Conservation (phyloP, 2,329 filamentous ascomycete species). For the Penicillium palitans region DNA sequence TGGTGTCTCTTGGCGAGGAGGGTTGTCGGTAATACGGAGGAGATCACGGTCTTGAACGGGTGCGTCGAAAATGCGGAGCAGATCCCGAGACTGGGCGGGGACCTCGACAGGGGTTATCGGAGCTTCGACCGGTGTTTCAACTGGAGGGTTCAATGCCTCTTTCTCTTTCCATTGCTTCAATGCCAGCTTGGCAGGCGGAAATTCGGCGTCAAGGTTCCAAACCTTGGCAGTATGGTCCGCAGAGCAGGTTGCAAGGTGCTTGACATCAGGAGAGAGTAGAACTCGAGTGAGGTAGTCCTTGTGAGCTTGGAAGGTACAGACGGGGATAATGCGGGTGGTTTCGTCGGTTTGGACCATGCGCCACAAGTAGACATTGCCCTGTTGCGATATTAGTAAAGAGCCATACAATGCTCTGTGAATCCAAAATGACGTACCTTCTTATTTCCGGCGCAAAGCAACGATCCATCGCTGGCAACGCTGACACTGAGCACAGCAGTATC, state of each 20-base stretch:
- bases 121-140: conserved; percentile 16
- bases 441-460: conserved; percentile 88
- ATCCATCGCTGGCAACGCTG: conserved; percentile 92
- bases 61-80: conserved; percentile 31
- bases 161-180: conserved; percentile 27
- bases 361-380: conserved; percentile 99
- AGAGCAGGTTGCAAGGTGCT: conserved; percentile 89
- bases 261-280: conserved; percentile 87
- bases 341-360: conserved; percentile 82
- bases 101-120: conserved; percentile 23
- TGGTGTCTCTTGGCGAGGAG: conserved; percentile 29
- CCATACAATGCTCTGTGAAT: not conserved
- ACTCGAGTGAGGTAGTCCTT: conserved; percentile 91
- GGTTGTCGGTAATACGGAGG: conserved; percentile 29
- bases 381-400: conserved; percentile 12
- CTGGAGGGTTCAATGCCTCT: conserved; percentile 16
- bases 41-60: conserved; percentile 29
- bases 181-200: conserved; percentile 42
- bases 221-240: conserved; percentile 95
- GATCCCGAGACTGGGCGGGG: conserved; percentile 23
- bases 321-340: conserved; percentile 77
- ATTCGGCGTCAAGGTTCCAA: conserved; percentile 83
- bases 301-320: conserved; percentile 87
- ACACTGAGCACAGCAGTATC: conserved; percentile 92
- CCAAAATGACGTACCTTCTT: conserved; percentile 62